Percentiles rank a stretch among this genome's conserved stretches.
phyloP scores from a whole-genome alignment of 352 stramenopile genomes.

The Phytophthora idaei region DNA sequence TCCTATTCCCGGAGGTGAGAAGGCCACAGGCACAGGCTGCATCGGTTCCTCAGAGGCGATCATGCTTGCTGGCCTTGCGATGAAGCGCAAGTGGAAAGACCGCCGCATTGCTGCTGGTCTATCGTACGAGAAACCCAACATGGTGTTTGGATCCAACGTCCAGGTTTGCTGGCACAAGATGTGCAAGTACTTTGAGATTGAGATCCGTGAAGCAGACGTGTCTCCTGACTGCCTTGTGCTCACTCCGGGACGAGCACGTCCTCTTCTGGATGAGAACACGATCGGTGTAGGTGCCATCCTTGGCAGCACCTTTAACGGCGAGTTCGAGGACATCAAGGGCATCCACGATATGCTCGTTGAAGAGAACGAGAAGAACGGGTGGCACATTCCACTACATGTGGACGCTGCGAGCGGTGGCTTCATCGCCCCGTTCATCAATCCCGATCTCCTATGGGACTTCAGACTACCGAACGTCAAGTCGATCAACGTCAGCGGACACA shows the following conservation, averaged over 20 bases:
- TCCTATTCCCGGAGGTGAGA: no score
- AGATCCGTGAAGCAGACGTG: conserved; percentile 27
- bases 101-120: conserved; percentile 80
- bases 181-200: conserved; percentile 93
- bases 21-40: conserved; percentile 83
- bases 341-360: conserved; percentile 87
- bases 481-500: conserved; percentile 92
- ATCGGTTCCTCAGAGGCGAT: conserved; percentile 94
- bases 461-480: conserved; percentile 86
- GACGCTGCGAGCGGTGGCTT: conserved; percentile 82
- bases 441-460: conserved; percentile 88
- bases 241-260: conserved; percentile 70
- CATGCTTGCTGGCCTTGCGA: conserved; percentile 89
- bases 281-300: conserved; percentile 91
- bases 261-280: conserved; percentile 90
- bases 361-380: conserved; percentile 21
- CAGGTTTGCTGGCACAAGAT: conserved; percentile 95
- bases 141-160: conserved; percentile 94
- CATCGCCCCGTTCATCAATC: conserved; percentile 90
- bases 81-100: conserved; percentile 92
- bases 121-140: conserved; percentile 89
- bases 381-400: conserved; percentile 3
- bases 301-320: conserved; percentile 91
- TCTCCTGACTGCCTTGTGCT: conserved; percentile 60
- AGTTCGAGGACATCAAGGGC: conserved; percentile 89